Conservation (phyloP, 148 eudicot genomes). For the Rhododendron ovatum region DNA sequence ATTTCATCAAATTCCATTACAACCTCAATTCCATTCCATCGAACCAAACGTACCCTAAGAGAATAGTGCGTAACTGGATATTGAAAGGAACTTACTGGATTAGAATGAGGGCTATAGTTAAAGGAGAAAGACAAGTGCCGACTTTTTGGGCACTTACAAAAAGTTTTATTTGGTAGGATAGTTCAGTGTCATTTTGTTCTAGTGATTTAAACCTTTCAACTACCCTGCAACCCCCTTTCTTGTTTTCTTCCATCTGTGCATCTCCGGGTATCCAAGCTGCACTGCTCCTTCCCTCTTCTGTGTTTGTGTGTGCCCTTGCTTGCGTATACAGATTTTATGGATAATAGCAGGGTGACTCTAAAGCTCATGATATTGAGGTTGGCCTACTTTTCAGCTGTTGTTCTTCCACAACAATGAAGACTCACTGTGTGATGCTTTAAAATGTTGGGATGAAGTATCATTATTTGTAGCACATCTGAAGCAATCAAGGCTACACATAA, state of each 20-base stretch:
- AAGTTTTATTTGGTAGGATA: neutral
- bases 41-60: neutral
- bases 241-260: neutral
- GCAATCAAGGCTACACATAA: neutral
- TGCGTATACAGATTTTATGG: neutral
- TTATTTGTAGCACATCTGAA: neutral
- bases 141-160: neutral
- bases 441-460: neutral
- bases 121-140: neutral
- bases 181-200: neutral
- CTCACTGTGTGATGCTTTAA: neutral
- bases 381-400: neutral
- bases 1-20: too few relatives aligned
- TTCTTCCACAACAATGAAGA: neutral
- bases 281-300: neutral
- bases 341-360: neutral
- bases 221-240: neutral
- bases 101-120: neutral
- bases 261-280: neutral
- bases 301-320: neutral
- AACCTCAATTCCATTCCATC: too few relatives aligned
- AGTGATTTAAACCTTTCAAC: neutral
- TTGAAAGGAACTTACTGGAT: neutral
- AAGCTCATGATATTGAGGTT: neutral
- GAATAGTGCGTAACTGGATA: neutral